Percentiles rank a stretch among this genome's conserved stretches.
phyloP scores from a whole-genome alignment of 2,329 filamentous ascomycete species.

The Aspergillus aculeatus region DNA sequence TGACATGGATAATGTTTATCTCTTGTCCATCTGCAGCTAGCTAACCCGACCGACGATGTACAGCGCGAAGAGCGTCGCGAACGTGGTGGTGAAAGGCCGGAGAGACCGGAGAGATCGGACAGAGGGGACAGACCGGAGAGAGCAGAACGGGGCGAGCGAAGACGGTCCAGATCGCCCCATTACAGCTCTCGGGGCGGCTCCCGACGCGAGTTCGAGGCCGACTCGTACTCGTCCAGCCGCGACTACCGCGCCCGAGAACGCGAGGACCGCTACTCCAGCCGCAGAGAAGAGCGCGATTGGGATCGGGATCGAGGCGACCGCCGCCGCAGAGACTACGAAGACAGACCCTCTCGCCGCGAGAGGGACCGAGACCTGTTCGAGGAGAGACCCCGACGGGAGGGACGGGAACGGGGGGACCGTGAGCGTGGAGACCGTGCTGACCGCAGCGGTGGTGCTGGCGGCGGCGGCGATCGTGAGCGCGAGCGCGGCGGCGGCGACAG shows the following conservation, averaged over 20 bases:
- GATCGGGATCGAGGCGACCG: conserved; percentile 65
- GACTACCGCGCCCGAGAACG: conserved; percentile 91
- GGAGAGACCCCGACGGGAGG: conserved; percentile 53
- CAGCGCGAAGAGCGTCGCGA: conserved; percentile 51
- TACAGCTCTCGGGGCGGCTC: conserved; percentile 62
- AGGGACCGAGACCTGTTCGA: conserved; percentile 63
- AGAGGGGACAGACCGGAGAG: conserved; percentile 44
- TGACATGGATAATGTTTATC: not conserved
- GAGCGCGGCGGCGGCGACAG: conserved; percentile 36
- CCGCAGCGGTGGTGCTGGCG: conserved; percentile 32
- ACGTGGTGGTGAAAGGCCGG: conserved; percentile 43
- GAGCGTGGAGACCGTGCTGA: conserved; percentile 44
- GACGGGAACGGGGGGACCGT: conserved; percentile 43
- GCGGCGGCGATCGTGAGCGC: conserved; percentile 46
- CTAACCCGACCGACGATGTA: not conserved
- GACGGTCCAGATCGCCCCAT: conserved; percentile 84
- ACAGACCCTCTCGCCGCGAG: conserved; percentile 52
- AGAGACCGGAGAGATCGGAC: conserved; percentile 37
- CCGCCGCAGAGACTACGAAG: conserved; percentile 62
- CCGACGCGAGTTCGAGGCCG: conserved; percentile 72
- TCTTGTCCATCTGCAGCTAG: not conserved
- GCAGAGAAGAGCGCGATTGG: conserved; percentile 73
- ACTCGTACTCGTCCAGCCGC: conserved; percentile 89
- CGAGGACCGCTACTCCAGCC: conserved; percentile 82
- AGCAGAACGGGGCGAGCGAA: conserved; percentile 36